These are phyloP conservation scores for Ophiognomonia clavigignenti-juglandacearum DNA, from an alignment of 2,329 filamentous ascomycete genomes.

Conservation along the genomic window DNA sequence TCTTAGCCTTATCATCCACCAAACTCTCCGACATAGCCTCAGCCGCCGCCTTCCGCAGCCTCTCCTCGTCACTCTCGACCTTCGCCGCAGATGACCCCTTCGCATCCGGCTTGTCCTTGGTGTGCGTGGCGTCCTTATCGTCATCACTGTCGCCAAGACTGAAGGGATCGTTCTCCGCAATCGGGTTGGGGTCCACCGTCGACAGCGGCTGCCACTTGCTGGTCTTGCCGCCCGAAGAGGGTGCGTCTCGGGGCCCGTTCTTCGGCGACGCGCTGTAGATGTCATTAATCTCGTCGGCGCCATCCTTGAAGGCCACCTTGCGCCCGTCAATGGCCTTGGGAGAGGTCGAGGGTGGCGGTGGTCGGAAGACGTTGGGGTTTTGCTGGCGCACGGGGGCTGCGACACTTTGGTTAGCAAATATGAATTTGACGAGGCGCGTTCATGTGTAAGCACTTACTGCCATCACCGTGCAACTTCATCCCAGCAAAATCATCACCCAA, in stretches of 20 bases:
- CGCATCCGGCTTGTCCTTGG: conserved; percentile 51
- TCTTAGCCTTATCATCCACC: conserved; percentile 35
- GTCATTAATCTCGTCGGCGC: conserved; percentile 72
- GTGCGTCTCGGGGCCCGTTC: conserved; percentile 46
- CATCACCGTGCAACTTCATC: conserved; percentile 58
- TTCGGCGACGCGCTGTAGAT: conserved; percentile 65
- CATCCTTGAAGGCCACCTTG: conserved; percentile 54
- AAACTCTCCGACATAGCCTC: conserved; percentile 56
- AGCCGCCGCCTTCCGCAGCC: conserved; percentile 60
- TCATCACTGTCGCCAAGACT: conserved; percentile 94
- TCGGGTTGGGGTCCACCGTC: conserved; percentile 75
- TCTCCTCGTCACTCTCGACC: conserved; percentile 55
- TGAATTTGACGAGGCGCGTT: neutral
- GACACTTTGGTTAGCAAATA: conserved; percentile 18
- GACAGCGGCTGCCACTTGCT: conserved; percentile 98
- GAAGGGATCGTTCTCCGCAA: conserved; percentile 91
- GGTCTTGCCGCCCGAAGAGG: conserved; percentile 49
- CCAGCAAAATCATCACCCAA: conserved; percentile 83
- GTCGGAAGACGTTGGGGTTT: conserved; percentile 81
- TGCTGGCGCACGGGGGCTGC: conserved; percentile 45
- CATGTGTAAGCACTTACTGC: conserved; percentile 53
- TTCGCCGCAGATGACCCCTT: conserved; percentile 48
- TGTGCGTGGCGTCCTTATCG: conserved; percentile 73
- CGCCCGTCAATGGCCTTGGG: conserved; percentile 44
- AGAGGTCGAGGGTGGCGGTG: conserved; percentile 49